Conservation (phyloP, 495 filamentous ascomycete genomes). For the Annulohypoxylon maeteangense region DNA sequence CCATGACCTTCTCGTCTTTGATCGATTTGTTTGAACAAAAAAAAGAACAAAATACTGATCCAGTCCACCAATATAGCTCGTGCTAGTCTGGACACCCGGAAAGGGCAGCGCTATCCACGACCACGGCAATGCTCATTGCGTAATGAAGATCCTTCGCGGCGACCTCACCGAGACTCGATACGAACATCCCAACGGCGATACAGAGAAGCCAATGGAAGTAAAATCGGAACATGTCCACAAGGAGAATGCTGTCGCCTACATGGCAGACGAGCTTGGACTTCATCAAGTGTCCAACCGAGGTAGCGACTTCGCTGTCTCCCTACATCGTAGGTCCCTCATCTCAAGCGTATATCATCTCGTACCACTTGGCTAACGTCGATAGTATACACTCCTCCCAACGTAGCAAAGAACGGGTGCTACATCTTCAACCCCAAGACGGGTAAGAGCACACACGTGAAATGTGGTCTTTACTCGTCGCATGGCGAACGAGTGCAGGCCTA, state of each 20-base stretch:
- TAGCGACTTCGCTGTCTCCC: slow-evolving; percentile 79
- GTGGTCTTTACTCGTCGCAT: slow-evolving; percentile 70
- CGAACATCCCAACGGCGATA: slow-evolving; percentile 70
- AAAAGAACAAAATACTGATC: slow-evolving; percentile 15
- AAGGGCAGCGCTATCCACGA: slow-evolving; percentile 88
- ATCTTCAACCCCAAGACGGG: slow-evolving; percentile 79
- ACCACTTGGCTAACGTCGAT: slow-evolving; percentile 42
- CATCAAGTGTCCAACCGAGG: slow-evolving; percentile 83
- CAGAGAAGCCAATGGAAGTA: slow-evolving; percentile 62
- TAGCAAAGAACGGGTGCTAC: slow-evolving; percentile 76
- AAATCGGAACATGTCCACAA: slow-evolving; percentile 64
- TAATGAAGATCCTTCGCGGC: slow-evolving; percentile 78
- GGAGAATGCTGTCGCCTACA: slow-evolving; percentile 80
- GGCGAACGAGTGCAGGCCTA: slow-evolving; percentile 52
- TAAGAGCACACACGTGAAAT: slow-evolving; percentile 70
- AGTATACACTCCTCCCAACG: slow-evolving; percentile 94
- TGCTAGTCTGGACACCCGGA: slow-evolving; percentile 94
- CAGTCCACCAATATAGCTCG: slow-evolving; percentile 63
- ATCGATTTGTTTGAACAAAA: background rate
- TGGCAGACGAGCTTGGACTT: slow-evolving; percentile 85
- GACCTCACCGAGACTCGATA: slow-evolving; percentile 82
- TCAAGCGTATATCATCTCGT: background rate
- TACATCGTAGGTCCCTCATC: slow-evolving; percentile 73
- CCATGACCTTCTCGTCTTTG: slow-evolving; percentile 9
- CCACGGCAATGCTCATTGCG: slow-evolving; percentile 83